Conservation (phyloP, 2,329 filamentous ascomycete genomes). For the Alternaria viburni region DNA sequence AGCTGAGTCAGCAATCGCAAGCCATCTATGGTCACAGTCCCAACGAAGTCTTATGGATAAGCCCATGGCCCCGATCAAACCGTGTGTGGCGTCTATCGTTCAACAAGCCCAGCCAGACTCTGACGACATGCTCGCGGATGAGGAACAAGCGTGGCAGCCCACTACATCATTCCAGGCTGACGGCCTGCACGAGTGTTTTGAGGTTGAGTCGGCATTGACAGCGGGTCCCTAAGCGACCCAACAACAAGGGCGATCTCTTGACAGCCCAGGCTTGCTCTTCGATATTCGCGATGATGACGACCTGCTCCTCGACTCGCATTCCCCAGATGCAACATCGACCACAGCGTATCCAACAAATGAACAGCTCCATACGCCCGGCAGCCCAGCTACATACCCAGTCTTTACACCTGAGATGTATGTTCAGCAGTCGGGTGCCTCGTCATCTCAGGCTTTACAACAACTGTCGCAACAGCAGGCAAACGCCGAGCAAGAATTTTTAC, state of each 20-base stretch:
- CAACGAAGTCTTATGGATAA: conserved; percentile 2
- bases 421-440: neutral
- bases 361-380: neutral
- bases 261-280: neutral
- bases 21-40: conserved; percentile 12
- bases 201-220: neutral
- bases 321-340: neutral
- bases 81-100: conserved; percentile 1
- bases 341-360: neutral
- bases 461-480: neutral
- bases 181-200: neutral
- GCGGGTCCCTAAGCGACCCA: neutral
- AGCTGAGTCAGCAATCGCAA: neutral
- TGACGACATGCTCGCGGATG: conserved; percentile 17
- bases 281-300: conserved; percentile 1
- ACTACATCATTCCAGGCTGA: neutral
- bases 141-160: neutral
- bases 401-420: neutral
- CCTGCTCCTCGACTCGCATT: neutral
- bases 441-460: neutral
- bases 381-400: neutral
- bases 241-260: neutral
- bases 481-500: neutral
- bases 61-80: neutral
- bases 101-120: neutral